phyloP scores from a whole-genome alignment of 164 flowering plant species.

The Kalanchoe fedtschenkoi region DNA sequence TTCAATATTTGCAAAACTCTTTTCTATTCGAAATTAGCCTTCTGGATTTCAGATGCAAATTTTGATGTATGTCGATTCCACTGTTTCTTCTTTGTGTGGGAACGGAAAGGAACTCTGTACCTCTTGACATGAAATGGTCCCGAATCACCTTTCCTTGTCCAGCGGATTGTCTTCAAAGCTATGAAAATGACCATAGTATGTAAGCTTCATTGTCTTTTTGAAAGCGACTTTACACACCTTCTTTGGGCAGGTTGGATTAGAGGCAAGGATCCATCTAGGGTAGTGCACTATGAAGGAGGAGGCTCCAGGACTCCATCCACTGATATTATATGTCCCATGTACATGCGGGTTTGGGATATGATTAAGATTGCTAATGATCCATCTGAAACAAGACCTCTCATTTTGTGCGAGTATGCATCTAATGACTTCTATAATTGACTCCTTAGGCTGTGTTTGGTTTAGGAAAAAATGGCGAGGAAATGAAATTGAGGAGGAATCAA shows the following conservation, averaged over 20 bases:
- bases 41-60: too few relatives aligned
- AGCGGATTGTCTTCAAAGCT: too few relatives aligned
- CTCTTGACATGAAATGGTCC: too few relatives aligned
- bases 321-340: conserved; percentile 96
- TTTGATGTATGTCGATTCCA: too few relatives aligned
- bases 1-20: too few relatives aligned
- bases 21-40: too few relatives aligned
- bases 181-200: neutral
- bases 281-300: conserved; percentile 94
- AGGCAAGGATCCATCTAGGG: conserved; percentile 72
- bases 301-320: conserved; percentile 91
- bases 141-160: too few relatives aligned
- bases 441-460: too few relatives aligned
- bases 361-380: conserved; percentile 85
- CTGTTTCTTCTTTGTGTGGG: too few relatives aligned
- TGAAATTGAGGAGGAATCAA: too few relatives aligned
- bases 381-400: conserved; percentile 72
- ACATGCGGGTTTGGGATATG: conserved; percentile 92
- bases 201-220: neutral
- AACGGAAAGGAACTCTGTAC: too few relatives aligned
- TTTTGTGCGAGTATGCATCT: conserved; percentile 86
- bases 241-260: conserved; percentile 66
- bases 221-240: neutral
- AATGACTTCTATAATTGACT: neutral
- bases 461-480: too few relatives aligned